Conservation (phyloP, 805 yeast species). For the Blastobotrys chiropterorum region DNA sequence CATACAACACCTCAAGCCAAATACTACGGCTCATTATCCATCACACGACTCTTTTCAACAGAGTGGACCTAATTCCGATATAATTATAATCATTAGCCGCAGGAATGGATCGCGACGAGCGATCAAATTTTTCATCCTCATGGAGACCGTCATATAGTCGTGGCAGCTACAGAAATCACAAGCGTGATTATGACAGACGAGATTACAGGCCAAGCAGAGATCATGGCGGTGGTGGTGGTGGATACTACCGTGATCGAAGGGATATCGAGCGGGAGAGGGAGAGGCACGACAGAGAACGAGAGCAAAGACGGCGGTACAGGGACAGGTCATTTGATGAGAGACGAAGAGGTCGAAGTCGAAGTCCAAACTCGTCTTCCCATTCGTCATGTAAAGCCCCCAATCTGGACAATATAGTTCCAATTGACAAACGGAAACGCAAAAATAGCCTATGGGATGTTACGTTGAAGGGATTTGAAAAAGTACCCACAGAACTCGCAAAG, state of each 20-base stretch:
- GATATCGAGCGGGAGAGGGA: constrained; percentile 17
- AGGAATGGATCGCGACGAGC: neutral
- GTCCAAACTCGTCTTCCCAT: constrained; percentile 6
- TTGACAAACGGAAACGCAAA: constrained; percentile 47
- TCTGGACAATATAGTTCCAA: constrained; percentile 37
- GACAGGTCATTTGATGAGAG: constrained; percentile 11
- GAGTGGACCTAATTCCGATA: neutral
- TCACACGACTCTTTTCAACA: neutral
- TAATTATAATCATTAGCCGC: neutral
- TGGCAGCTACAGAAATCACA: neutral
- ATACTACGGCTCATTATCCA: neutral
- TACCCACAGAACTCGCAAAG: constrained; percentile 72
- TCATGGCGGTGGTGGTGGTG: constrained; percentile 4
- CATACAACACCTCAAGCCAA: no score
- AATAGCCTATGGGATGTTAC: constrained; percentile 61
- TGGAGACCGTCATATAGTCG: constrained; percentile 1
- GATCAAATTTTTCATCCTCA: neutral
- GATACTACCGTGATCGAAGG: constrained; percentile 16
- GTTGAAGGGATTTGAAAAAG: constrained; percentile 68
- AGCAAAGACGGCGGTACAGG: constrained; percentile 10
- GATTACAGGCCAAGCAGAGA: constrained; percentile 1
- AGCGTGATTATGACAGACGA: constrained; percentile 2
- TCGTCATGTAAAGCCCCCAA: constrained; percentile 16
- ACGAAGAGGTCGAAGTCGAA: constrained; percentile 6
- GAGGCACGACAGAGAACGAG: constrained; percentile 21